phyloP scores from a whole-genome alignment of 768 basidiomycete genomes.

The Suillus fuscotomentosus region DNA sequence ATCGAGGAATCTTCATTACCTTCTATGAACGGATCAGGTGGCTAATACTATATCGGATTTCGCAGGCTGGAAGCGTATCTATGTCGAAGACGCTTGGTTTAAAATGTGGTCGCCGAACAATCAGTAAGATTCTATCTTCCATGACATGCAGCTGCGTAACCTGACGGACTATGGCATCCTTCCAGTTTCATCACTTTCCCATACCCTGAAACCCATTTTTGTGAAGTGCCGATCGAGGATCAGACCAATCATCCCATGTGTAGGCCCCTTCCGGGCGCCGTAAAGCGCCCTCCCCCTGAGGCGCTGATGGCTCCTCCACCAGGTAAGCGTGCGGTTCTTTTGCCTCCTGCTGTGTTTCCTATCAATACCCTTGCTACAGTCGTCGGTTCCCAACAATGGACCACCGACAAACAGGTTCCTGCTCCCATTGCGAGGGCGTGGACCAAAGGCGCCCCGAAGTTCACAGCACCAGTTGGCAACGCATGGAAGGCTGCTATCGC shows the following conservation, averaged over 20 bases:
- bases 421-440: constrained; percentile 10
- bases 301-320: constrained; percentile 24
- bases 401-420: constrained; percentile 13
- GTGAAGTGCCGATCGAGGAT: constrained; percentile 39
- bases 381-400: constrained; percentile 29
- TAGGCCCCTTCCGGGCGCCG: constrained; percentile 39
- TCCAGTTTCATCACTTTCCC: constrained; percentile 34
- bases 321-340: constrained; percentile 24
- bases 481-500: constrained; percentile 12
- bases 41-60: constrained; percentile 2
- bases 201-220: constrained; percentile 39
- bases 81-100: constrained; percentile 45
- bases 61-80: constrained; percentile 47
- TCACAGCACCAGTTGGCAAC: constrained; percentile 22
- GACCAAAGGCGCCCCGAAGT: constrained; percentile 19
- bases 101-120: constrained; percentile 22
- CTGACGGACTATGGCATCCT: not conserved
- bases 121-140: constrained; percentile 18
- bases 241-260: constrained; percentile 38
- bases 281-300: constrained; percentile 25
- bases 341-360: constrained; percentile 11
- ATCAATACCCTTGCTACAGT: constrained; percentile 16
- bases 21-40: not conserved
- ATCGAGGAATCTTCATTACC: not conserved
- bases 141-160: constrained; percentile 1